Evolutionary conservation across 176 grass and related monocot genomes (phyloP).

Genomic region (Microstegium vimineum): DNA sequence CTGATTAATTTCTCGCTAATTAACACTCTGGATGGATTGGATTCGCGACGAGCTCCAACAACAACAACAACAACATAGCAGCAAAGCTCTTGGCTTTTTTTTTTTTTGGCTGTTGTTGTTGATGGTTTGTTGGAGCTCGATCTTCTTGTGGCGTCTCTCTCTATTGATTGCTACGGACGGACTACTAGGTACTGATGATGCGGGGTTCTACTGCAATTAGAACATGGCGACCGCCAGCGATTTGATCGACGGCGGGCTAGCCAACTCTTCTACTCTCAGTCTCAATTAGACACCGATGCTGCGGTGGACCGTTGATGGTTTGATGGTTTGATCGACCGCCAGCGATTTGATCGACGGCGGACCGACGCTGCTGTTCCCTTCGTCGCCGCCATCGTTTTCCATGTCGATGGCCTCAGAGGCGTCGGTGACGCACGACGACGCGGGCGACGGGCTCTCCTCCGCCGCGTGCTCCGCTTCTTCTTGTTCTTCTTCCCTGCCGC

Average conservation of each 20-base stretch:
- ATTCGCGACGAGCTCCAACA: conserved; percentile 17
- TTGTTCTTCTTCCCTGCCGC: not conserved
- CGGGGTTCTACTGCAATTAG: conserved; percentile 33
- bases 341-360: too few species aligned
- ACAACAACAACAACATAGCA: not conserved
- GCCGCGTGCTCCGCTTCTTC: not conserved
- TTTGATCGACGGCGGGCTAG: conserved; percentile 22
- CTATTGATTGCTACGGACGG: conserved; percentile 19
- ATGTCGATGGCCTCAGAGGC: not conserved
- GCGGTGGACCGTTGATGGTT: too few species aligned
- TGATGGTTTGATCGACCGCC: too few species aligned
- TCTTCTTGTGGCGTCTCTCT: not conserved
- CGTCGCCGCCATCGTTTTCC: not conserved
- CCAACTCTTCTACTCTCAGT: conserved; percentile 12
- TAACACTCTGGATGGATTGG: not conserved
- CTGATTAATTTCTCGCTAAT: not conserved
- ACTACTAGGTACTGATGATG: not conserved
- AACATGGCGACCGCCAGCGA: too few species aligned
- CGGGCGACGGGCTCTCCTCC: conserved; percentile 15
- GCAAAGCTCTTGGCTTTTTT: not conserved
- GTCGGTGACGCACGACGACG: conserved; percentile 52
- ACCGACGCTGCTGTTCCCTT: conserved; percentile 7
- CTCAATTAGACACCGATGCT: too few species aligned
- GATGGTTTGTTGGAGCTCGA: not conserved
- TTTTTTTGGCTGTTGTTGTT: not conserved